Evolutionary conservation across 345 rosid species (phyloP).

Genomic region (Moricandia arvensis): DNA sequence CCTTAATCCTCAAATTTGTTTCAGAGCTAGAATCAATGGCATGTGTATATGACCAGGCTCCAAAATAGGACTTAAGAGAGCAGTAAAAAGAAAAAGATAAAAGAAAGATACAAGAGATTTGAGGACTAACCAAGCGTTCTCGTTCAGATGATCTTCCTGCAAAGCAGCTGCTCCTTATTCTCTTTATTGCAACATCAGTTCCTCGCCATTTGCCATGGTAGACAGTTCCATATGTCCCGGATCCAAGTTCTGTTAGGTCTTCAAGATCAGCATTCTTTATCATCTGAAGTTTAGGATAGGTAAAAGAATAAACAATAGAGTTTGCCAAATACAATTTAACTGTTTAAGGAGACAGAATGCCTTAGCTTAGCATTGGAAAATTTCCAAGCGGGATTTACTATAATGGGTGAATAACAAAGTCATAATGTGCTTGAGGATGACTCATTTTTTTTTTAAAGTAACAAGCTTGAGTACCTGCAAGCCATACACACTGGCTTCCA

Average conservation of each 20-base stretch:
- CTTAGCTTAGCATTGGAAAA: slow-evolving; percentile 13
- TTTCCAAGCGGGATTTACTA: no score
- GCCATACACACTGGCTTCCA: slow-evolving; percentile 68
- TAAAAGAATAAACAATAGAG: background rate
- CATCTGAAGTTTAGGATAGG: slow-evolving; percentile 42
- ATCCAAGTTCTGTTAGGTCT: slow-evolving; percentile 61
- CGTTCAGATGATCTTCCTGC: slow-evolving; percentile 61
- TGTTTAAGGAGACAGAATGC: background rate
- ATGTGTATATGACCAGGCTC: background rate
- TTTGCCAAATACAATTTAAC: background rate
- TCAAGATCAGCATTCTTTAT: slow-evolving; percentile 67
- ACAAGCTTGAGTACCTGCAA: slow-evolving; percentile 72
- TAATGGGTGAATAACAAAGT: background rate
- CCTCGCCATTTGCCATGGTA: slow-evolving; percentile 81
- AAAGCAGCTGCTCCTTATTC: slow-evolving; percentile 63
- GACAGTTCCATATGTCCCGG: slow-evolving; percentile 76
- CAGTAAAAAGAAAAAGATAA: background rate
- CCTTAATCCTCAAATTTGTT: background rate
- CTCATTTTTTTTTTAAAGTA: no score
- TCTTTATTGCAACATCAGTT: slow-evolving; percentile 74
- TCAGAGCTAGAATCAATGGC: background rate
- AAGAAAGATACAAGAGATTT: background rate
- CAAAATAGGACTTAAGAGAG: background rate
- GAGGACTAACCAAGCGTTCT: slow-evolving; percentile 60
- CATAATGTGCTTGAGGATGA: background rate